These are phyloP conservation scores for Penicillium parvum DNA, from an alignment of 495 filamentous ascomycete genomes.

Conservation along the genomic window DNA sequence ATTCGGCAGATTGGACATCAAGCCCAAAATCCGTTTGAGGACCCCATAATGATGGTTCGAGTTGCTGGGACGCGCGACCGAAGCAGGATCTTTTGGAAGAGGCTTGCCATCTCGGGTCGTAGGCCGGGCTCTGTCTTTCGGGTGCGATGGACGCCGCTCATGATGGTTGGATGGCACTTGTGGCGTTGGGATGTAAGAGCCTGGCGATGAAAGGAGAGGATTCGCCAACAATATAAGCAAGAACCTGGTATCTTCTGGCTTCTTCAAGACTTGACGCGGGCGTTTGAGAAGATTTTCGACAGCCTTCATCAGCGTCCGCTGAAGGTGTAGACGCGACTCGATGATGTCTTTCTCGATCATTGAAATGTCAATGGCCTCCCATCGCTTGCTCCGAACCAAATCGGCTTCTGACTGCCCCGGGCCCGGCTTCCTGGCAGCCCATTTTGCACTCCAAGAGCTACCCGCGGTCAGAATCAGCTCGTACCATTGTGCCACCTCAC, in stretches of 20 bases:
- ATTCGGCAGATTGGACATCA: slow-evolving; percentile 70
- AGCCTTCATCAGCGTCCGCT: slow-evolving; percentile 70
- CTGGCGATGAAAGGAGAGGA: slow-evolving; percentile 57
- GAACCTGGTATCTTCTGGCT: slow-evolving; percentile 71
- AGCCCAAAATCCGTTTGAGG: slow-evolving; percentile 78
- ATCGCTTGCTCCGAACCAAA: slow-evolving; percentile 21
- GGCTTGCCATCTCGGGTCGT: slow-evolving; percentile 19
- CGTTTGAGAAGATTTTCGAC: slow-evolving; percentile 83
- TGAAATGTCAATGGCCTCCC: slow-evolving; percentile 29
- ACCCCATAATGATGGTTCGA: slow-evolving; percentile 71
- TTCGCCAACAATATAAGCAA: slow-evolving; percentile 82
- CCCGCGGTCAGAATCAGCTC: slow-evolving; percentile 63
- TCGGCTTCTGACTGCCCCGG: slow-evolving; percentile 26
- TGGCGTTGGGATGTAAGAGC: slow-evolving; percentile 7
- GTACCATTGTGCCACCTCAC: slow-evolving; percentile 70
- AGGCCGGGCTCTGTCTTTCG: slow-evolving; percentile 19
- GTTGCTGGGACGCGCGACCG: slow-evolving; percentile 21
- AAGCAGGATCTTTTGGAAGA: slow-evolving; percentile 14
- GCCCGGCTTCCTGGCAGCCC: slow-evolving; percentile 37
- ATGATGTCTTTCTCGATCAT: slow-evolving; percentile 57
- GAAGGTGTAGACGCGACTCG: slow-evolving; percentile 65
- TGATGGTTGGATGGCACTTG: slow-evolving; percentile 9
- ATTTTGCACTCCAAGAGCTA: slow-evolving; percentile 51
- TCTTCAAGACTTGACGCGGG: slow-evolving; percentile 65
- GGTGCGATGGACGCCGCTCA: slow-evolving; percentile 28